phyloP scores from a whole-genome alignment of 345 rosid species.

The Populus pruinosa region DNA sequence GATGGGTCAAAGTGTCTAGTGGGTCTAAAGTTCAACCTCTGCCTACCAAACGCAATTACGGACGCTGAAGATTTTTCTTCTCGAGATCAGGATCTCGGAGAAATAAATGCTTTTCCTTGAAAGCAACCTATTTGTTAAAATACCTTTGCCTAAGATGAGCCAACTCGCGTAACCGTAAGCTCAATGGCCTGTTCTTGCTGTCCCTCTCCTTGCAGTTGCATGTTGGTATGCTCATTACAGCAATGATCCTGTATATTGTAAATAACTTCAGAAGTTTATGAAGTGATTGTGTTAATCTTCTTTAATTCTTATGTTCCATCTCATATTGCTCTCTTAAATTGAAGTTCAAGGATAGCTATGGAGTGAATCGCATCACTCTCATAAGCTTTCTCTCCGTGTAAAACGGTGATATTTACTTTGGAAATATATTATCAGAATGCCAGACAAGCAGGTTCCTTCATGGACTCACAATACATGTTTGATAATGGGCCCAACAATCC shows the following conservation, averaged over 20 bases:
- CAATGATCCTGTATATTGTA: too few relatives aligned
- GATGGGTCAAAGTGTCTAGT: background rate
- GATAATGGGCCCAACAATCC: slow-evolving; percentile 23
- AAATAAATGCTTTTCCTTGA: background rate
- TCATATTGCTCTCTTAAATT: too few relatives aligned
- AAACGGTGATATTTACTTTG: background rate
- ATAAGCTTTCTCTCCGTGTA: too few relatives aligned
- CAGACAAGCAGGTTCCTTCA: slow-evolving; percentile 1
- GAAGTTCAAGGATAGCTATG: too few relatives aligned
- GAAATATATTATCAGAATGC: slow-evolving; percentile 4
- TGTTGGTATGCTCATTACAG: background rate
- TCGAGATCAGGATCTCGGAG: background rate
- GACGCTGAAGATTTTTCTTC: background rate
- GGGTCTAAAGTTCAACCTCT: background rate
- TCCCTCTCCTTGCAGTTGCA: background rate
- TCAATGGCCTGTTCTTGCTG: background rate
- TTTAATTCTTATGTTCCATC: too few relatives aligned
- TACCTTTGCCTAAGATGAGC: background rate
- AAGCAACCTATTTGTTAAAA: background rate
- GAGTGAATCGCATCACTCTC: too few relatives aligned
- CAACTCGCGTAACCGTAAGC: background rate
- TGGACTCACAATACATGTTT: slow-evolving; percentile 23
- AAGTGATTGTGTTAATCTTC: too few relatives aligned
- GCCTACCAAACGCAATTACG: background rate
- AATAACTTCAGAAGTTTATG: too few relatives aligned